Base-by-base conservation (phyloP, 805 yeast species). In the Starmerella cellae region DNA sequence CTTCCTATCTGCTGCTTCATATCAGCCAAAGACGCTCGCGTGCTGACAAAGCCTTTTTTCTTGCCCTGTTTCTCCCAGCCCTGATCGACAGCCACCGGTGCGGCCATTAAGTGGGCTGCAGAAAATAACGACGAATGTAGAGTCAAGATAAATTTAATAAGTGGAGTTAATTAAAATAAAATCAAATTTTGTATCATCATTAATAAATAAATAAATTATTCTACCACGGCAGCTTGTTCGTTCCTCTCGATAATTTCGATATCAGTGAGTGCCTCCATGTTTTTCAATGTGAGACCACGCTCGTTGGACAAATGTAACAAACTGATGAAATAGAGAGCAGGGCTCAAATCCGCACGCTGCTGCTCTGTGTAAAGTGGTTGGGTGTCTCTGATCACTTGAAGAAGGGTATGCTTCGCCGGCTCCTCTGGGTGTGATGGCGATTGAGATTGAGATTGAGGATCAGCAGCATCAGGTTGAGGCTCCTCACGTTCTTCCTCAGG, bases 291-390 rank as follows among this genome's bases (percentile, higher is more conserved):
- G 24, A 84, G 64, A 1, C 87, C 88, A 54, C 81, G 77, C 58
- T 84, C 95, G 56, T 85, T 84, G 13, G 94, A 94, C 50, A 84
- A 64, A 61, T 84, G 95, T 28, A 84, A 62, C 54, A 83, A 61
- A 52, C 94, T 81, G 44, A 84, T 82, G 53, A 84, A 84, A 55
- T 82, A 81, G 59, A 81, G 81, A 60, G 93, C 79, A 1, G 94
- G 83, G 1, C 93, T 79, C 6, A 85, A 60, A 40, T 84, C 94
- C 38, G 69, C 70, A 50, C 68, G 64, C 37, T 75, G 71, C 37
- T 73, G 75, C 8, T 65, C 60, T 0, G 73, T 66, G 56, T 85
- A 84, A 56, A 66, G 65, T 8, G 61, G 59, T 17, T 65, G 65
- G 20, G 79, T 67, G 22, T 68, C 69, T 2, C 60, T 60, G 4